A percentile compares a stretch with the other conserved stretches of the same genome.
phyloP scores from a whole-genome alignment of 305 asterid genomes.

The Plantago lanceolata region DNA sequence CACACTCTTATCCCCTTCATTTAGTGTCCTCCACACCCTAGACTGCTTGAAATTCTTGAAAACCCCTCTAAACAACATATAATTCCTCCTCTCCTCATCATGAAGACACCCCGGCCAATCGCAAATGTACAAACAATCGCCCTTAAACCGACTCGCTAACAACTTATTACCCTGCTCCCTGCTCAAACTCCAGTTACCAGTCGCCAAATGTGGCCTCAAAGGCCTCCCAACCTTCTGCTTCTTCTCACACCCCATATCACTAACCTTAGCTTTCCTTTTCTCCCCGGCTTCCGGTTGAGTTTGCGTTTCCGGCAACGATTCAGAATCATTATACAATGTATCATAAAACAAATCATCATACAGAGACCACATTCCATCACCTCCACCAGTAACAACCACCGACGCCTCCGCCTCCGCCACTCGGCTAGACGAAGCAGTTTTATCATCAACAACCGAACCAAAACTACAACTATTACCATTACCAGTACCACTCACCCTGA shows the following conservation, averaged over 20 bases:
- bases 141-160: constrained; percentile 78
- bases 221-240: constrained; percentile 52
- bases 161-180: constrained; percentile 88
- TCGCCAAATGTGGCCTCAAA: constrained; percentile 61
- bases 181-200: constrained; percentile 82
- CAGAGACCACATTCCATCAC: constrained; percentile 72
- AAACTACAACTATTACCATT: constrained; percentile 10
- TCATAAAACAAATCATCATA: constrained; percentile 74
- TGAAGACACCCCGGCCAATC: constrained; percentile 95
- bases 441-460: constrained; percentile 17
- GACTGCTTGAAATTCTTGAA: constrained; percentile 93
- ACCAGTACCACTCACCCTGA: neutral
- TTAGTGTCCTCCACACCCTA: constrained; percentile 93
- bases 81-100: constrained; percentile 81
- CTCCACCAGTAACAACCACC: constrained; percentile 24
- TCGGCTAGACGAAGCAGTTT: constrained; percentile 35
- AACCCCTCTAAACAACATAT: constrained; percentile 84
- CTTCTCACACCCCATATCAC: constrained; percentile 36
- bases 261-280: constrained; percentile 19
- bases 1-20: constrained; percentile 62
- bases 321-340: constrained; percentile 60
- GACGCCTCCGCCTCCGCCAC: constrained; percentile 23
- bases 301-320: constrained; percentile 30
- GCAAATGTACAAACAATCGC: constrained; percentile 77
- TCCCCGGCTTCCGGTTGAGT: constrained; percentile 23